Conservation (phyloP, 192 early-diverging fungal genomes). For the Coemansia sp. region DNA sequence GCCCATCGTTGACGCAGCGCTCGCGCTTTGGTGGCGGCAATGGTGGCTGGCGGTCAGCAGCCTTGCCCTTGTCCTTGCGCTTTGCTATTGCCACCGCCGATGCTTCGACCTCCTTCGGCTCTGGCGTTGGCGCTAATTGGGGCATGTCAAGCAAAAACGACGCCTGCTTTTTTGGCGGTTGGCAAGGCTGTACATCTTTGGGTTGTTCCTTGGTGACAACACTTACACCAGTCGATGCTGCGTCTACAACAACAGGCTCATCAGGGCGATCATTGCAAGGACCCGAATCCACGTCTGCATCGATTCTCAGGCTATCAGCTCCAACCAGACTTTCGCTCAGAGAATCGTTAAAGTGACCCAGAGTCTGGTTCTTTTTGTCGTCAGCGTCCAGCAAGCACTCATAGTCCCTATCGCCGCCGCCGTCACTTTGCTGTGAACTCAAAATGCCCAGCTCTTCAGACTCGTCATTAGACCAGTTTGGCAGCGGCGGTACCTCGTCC, state of each 20-base stretch:
- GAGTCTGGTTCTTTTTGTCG: not conserved
- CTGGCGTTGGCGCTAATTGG: too few species aligned
- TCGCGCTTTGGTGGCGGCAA: not conserved
- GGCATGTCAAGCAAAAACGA: too few species aligned
- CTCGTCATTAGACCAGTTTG: not conserved
- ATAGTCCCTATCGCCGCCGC: slow-evolving; percentile 17
- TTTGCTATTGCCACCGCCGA: slow-evolving; percentile 1
- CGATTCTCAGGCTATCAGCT: not conserved
- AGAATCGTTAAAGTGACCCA: not conserved
- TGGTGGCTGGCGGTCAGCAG: slow-evolving; percentile 18
- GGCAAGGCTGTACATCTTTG: not conserved
- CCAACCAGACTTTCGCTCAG: slow-evolving; percentile 4
- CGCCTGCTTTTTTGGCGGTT: too few species aligned
- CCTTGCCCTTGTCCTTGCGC: slow-evolving; percentile 41
- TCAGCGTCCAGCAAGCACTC: slow-evolving; percentile 45
- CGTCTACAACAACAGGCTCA: not conserved
- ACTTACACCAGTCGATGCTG: not conserved
- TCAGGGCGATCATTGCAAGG: not conserved
- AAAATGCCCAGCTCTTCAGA: not conserved
- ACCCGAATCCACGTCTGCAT: not conserved
- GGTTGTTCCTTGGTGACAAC: not conserved
- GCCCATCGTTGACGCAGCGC: not conserved
- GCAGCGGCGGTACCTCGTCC: not conserved
- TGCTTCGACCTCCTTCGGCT: not conserved
- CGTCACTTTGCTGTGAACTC: not conserved